phyloP scores from a whole-genome alignment of 2,329 filamentous ascomycete genomes.

The Penicillium verrucosum region DNA sequence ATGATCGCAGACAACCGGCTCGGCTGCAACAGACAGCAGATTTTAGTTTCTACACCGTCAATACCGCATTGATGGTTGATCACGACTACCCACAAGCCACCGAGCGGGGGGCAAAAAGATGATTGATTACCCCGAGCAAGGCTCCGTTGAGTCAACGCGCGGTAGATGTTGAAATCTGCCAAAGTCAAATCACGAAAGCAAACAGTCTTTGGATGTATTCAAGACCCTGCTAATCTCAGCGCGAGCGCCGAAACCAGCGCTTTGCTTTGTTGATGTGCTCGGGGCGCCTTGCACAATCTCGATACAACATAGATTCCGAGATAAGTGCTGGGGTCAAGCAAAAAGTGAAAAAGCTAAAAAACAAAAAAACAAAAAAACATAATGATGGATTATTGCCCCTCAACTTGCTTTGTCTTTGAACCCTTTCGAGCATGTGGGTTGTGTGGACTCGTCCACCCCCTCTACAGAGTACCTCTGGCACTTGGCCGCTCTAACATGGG shows the following conservation, averaged over 20 bases:
- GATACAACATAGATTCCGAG: not conserved
- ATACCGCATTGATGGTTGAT: not conserved
- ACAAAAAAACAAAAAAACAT: not conserved
- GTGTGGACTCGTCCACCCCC: not conserved
- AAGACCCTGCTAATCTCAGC: not conserved
- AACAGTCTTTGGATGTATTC: not conserved
- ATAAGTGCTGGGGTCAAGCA: not conserved
- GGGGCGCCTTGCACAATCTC: conserved; percentile 4
- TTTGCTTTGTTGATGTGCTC: conserved; percentile 6
- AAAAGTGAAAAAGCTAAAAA: not conserved
- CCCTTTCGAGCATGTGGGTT: not conserved
- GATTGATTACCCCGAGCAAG: not conserved
- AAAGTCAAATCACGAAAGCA: conserved; percentile 1
- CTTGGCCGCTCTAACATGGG: not conserved
- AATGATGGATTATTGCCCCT: not conserved
- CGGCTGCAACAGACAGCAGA: not conserved
- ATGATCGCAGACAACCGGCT: not conserved
- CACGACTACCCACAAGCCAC: not conserved
- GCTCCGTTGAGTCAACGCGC: not conserved
- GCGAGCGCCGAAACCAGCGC: not conserved
- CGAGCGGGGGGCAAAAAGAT: not conserved
- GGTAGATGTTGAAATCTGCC: not conserved
- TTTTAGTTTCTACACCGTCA: not conserved
- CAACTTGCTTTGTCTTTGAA: not conserved
- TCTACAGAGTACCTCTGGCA: not conserved